Evolutionary conservation across 106 monocot genomes (phyloP), one percentile per base, ranked within the genome.

Genomic region (Acorus gramineus): DNA sequence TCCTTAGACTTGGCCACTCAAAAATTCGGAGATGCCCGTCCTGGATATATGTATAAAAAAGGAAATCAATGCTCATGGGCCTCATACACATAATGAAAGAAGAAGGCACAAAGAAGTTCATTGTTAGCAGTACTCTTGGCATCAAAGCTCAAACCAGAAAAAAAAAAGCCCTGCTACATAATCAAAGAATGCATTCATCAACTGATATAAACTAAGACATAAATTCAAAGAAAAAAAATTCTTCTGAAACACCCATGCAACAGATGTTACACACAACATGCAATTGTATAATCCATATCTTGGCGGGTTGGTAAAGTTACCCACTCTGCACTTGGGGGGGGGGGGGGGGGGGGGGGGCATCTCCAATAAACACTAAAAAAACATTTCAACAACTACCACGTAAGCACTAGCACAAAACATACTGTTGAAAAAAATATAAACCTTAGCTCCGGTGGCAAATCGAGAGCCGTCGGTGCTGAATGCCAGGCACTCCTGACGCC

Each of bases 11-110:
- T 80, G 90, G 84, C 90, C 95, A 95, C 14, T 82, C 78, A 51
- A 95, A 69, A 62, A 95, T 77, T 70, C 87, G 82, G 54, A 95
- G 90, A 70, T 80, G 80, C 3, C 95, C 95, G 82, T 95, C 90
- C 95, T 95, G 71, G 13, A 49, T n/a, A 77, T 8, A 64, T 14
- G 7, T 65, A 71, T n/a, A 8, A 63, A 56, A 47, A 68, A 64
- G 7, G 55, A 10, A 13, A 47, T 44, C 5, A 61, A 55, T 46
- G 46, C 7, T 61, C 46, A 58, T 10, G 42, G 1, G 28, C 28
- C 28, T 28, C 28, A 52, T 52, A 13, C 28, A 8, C 57, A 49
- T 7, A 43, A 42, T 51, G 43, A 13, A n/a, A 55, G 57, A 57
- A 49, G 1, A 49, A 4, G 28, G 44, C 14, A 9, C 44, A 44